phyloP scores from a whole-genome alignment of 2,329 filamentous ascomycete genomes.

The Tympanopsis confertula region DNA sequence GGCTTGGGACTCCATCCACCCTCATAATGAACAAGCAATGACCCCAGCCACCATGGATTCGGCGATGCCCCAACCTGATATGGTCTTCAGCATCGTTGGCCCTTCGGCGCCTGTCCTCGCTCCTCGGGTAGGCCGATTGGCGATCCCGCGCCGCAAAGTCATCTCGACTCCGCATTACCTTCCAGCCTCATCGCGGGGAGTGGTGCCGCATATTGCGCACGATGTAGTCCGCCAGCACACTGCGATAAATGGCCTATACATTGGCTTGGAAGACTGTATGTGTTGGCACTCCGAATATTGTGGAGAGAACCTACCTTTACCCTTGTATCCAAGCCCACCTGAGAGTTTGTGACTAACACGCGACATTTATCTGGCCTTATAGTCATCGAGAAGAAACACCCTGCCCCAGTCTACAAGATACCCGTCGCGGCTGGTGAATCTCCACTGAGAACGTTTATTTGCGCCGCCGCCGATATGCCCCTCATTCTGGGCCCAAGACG shows the following conservation, averaged over 20 bases:
- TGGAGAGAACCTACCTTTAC: not conserved
- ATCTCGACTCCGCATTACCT: conserved; percentile 51
- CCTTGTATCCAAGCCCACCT: not conserved
- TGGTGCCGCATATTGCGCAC: conserved; percentile 50
- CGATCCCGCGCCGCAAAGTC: conserved; percentile 32
- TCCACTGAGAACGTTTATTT: conserved; percentile 44
- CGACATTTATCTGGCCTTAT: not conserved
- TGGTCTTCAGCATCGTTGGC: not conserved
- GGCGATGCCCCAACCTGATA: too few species aligned
- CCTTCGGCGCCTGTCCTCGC: conserved; percentile 7
- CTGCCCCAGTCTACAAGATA: conserved; percentile 37
- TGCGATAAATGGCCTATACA: conserved; percentile 39
- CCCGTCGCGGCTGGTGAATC: conserved; percentile 28
- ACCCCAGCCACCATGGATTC: too few species aligned
- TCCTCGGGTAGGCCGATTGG: conserved; percentile 41
- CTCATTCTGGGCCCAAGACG: conserved; percentile 47
- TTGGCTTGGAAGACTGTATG: conserved; percentile 59
- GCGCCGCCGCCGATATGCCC: conserved; percentile 37
- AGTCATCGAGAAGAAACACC: conserved; percentile 46
- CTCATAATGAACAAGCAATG: too few species aligned
- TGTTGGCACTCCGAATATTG: conserved; percentile 5
- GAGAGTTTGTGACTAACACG: not conserved
- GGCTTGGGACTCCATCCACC: too few species aligned
- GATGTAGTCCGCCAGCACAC: conserved; percentile 45
- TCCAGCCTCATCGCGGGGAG: conserved; percentile 47